Evolutionary conservation across 495 filamentous ascomycete genomes (phyloP).

Genomic region (Aspergillus campestris): DNA sequence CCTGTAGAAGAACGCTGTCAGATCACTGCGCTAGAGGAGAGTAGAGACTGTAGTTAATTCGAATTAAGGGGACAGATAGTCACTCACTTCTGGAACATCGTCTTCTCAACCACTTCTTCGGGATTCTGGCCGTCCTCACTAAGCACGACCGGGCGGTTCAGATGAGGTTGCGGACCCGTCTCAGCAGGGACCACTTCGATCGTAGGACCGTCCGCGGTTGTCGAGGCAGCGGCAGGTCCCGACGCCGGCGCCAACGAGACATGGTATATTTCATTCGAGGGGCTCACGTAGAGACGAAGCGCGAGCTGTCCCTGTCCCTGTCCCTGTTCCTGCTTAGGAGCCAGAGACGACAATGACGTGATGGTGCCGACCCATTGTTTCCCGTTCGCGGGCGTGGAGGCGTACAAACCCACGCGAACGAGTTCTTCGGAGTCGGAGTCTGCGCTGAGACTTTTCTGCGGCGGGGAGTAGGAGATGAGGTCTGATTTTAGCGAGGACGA

Average conservation of each 20-base stretch:
- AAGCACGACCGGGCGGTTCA: conserved; percentile 36
- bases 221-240: neutral
- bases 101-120: conserved; percentile 33
- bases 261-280: conserved; percentile 29
- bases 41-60: too few relatives aligned
- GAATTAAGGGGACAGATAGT: neutral
- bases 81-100: conserved; percentile 40
- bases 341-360: conserved; percentile 23
- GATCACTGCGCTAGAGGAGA: neutral
- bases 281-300: conserved; percentile 29
- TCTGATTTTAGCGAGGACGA: conserved; percentile 21
- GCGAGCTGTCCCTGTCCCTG: conserved; percentile 10
- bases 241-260: conserved; percentile 20
- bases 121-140: conserved; percentile 29
- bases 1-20: conserved; percentile 13
- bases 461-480: conserved; percentile 28
- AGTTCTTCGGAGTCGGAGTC: conserved; percentile 10
- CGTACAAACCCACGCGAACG: conserved; percentile 33
- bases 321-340: conserved; percentile 7
- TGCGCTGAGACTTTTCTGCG: neutral
- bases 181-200: conserved; percentile 23
- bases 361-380: conserved; percentile 38
- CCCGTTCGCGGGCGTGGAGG: conserved; percentile 12
- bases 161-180: conserved; percentile 26
- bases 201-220: conserved; percentile 4